Conservation (phyloP, 306 rosid species). For the Cotoneaster glaucophyllus region DNA sequence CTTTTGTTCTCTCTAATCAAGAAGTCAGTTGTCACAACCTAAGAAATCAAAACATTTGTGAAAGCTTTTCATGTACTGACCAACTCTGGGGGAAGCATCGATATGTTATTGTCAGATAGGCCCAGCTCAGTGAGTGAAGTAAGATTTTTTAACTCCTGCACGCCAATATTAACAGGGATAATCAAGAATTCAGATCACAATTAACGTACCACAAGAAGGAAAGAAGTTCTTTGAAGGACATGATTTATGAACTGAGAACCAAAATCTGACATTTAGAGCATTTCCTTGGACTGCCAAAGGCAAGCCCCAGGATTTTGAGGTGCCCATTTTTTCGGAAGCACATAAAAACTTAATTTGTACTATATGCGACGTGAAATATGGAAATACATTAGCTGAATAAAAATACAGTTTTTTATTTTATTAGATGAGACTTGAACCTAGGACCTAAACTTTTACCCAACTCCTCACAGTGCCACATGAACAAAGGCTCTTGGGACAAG, state of each 20-base stretch:
- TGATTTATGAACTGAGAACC: constrained; percentile 7
- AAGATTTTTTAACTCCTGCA: constrained; percentile 64
- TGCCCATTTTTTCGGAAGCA: too few relatives aligned
- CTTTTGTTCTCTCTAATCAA: not conserved
- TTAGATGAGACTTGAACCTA: too few relatives aligned
- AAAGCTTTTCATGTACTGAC: constrained; percentile 39
- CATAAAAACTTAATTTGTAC: too few relatives aligned
- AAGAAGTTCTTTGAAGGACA: not conserved
- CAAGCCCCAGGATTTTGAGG: too few relatives aligned
- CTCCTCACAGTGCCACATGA: too few relatives aligned
- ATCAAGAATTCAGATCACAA: constrained; percentile 4
- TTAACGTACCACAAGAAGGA: not conserved
- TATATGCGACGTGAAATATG: too few relatives aligned
- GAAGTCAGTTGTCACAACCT: not conserved
- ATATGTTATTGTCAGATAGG: constrained; percentile 77
- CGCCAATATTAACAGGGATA: constrained; percentile 17
- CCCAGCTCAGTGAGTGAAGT: constrained; percentile 70
- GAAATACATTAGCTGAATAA: too few relatives aligned
- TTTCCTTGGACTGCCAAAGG: not conserved
- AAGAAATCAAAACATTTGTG: constrained; percentile 8
- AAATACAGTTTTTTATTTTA: too few relatives aligned
- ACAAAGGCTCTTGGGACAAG: too few relatives aligned
- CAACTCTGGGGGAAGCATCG: constrained; percentile 77
- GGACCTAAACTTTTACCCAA: too few relatives aligned
- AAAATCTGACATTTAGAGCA: not conserved